Evolutionary conservation across 345 rosid species (phyloP).

Genomic region (Cardiospermum halicacabum): DNA sequence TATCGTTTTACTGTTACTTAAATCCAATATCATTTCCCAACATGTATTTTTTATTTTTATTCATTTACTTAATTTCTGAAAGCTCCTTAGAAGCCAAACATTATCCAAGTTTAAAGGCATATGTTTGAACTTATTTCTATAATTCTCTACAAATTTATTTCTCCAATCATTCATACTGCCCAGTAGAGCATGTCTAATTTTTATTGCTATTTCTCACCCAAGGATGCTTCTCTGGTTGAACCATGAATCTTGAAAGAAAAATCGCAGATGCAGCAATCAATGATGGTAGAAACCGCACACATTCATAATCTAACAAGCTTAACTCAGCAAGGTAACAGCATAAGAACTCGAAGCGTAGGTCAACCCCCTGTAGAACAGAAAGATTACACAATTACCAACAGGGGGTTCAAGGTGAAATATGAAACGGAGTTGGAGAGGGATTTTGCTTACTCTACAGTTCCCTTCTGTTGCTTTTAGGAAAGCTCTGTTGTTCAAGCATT

Average conservation of each 20-base stretch:
- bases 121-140: neutral
- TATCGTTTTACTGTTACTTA: neutral
- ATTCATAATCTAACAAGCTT: constrained; percentile 60
- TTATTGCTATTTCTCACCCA: constrained; percentile 41
- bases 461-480: constrained; percentile 38
- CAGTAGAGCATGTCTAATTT: neutral
- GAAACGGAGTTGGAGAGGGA: neutral
- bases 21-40: neutral
- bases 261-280: constrained; percentile 54
- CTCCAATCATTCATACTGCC: neutral
- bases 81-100: neutral
- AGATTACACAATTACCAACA: neutral
- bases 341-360: constrained; percentile 51
- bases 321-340: constrained; percentile 63
- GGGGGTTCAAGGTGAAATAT: neutral
- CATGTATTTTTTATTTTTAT: neutral
- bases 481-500: constrained; percentile 32
- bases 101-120: no score
- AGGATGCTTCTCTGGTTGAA: constrained; percentile 41
- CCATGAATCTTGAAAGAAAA: constrained; percentile 51
- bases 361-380: constrained; percentile 23
- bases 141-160: neutral
- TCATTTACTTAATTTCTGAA: neutral
- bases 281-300: constrained; percentile 57
- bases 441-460: constrained; percentile 33